Conservation (phyloP, 345 rosid genomes). For the Eucalyptus viminalis region DNA sequence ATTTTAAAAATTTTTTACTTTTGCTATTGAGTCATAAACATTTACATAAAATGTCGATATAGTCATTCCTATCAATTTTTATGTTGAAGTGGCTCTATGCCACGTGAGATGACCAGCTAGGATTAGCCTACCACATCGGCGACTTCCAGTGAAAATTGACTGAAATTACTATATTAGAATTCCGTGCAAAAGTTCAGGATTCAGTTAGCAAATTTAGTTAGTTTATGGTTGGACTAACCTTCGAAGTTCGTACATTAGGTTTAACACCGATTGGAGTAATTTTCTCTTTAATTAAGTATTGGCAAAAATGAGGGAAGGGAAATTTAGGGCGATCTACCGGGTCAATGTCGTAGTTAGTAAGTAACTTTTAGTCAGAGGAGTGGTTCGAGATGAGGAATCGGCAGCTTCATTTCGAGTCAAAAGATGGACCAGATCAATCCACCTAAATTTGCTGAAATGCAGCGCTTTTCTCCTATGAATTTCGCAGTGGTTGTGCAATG, state of each 20-base stretch:
- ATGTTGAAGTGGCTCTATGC: accelerated
- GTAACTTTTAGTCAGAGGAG: neutral
- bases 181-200: accelerated
- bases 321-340: neutral
- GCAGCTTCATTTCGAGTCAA: neutral
- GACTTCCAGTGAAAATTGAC: neutral
- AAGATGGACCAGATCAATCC: neutral
- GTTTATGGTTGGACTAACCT: neutral
- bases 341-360: neutral
- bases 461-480: neutral
- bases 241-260: neutral
- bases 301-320: neutral
- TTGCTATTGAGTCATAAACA: neutral
- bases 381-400: neutral
- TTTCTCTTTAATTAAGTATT: neutral
- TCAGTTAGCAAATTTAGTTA: neutral
- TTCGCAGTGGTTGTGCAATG: neutral
- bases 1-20: accelerated
- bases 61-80: accelerated
- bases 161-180: neutral
- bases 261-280: neutral
- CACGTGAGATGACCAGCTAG: accelerated
- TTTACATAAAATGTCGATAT: neutral
- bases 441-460: neutral
- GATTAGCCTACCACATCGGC: accelerated